A percentile compares a stretch with the other conserved stretches of the same genome.
These are phyloP conservation scores for Prasinococcaceae sp. DNA, from an alignment of 139 green algal species.

Conservation along the genomic window DNA sequence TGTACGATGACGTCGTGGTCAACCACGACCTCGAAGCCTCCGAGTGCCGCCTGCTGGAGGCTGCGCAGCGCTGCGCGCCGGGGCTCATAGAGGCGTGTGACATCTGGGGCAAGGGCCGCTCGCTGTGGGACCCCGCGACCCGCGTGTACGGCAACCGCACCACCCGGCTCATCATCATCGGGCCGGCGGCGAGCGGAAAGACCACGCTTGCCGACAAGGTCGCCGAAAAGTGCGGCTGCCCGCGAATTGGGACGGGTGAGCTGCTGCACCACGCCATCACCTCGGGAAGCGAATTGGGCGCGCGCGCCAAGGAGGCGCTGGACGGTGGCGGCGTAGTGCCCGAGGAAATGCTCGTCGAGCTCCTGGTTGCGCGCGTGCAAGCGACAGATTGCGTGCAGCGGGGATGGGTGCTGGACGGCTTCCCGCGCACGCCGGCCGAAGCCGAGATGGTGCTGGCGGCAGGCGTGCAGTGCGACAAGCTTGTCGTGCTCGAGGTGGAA, in stretches of 20 bases:
- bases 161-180: constrained; percentile 42
- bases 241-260: constrained; percentile 3
- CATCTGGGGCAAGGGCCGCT: constrained; percentile 59
- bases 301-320: constrained; percentile 47
- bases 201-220: constrained; percentile 35
- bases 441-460: background rate
- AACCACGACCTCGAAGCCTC: too few relatives aligned
- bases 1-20: background rate
- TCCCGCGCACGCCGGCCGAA: constrained; percentile 45
- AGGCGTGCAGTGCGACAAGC: constrained; percentile 18
- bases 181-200: constrained; percentile 47
- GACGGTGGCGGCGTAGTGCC: constrained; percentile 48
- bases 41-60: too few relatives aligned
- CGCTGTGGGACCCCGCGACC: constrained; percentile 40
- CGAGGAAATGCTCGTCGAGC: constrained; percentile 19
- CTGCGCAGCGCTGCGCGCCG: too few relatives aligned
- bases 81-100: too few relatives aligned
- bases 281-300: constrained; percentile 23
- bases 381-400: constrained; percentile 31
- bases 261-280: constrained; percentile 4
- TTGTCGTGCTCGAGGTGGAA: constrained; percentile 43
- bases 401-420: constrained; percentile 62
- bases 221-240: constrained; percentile 19
- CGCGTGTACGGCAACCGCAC: constrained; percentile 39
- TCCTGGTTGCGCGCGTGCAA: constrained; percentile 21